Base-by-base conservation (phyloP, 83 land plant genomes). In the Picea engelmannii region DNA sequence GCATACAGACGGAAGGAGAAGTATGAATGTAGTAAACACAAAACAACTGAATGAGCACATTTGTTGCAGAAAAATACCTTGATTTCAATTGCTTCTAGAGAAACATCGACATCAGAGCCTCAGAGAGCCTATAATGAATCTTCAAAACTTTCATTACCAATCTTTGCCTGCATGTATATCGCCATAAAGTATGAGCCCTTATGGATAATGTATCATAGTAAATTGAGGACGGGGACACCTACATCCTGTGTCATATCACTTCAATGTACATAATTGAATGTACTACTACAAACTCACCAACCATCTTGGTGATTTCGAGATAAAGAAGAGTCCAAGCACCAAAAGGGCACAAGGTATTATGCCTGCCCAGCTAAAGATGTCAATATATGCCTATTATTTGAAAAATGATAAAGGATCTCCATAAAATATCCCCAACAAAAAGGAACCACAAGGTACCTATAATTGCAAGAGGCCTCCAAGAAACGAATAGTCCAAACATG, bases 221-320 rank as follows among this genome's bases (percentile, higher is more conserved):
- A 3, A 38, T 35, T 6, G 20, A 24, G 44, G 10, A 9, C 0
- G 6, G 17, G 16, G n/a, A 3, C 2, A 35, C 7, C 49, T 44
- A 44, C 49, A 44, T 44, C 49, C 49, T 8, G 1, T 44, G 9
- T 31, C 73, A 68, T 16, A 69, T 10, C 13, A 31, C 16, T 67
- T 38, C 35, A 66, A 67, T 5, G 16, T 16, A 13, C 40, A 16
- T 40, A 4, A 17, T 7, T 69, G 20, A 20, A 24, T 25, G 62
- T 65, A 64, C 25, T 44, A 79, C 18, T 35, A 35, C 38, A 21
- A 63, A 63, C 66, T 63, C 66, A 92, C 94, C 90, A 92, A 89
- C 92, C 92, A 92, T 88, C 94, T 86, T 21, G 94, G 94, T 4
- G 92, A 92, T 76, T 92, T 89, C 2, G 89, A 92, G 24, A 90